Evolutionary conservation across 345 rosid genomes (phyloP).

Genomic region (Euphorbia lathyris): DNA sequence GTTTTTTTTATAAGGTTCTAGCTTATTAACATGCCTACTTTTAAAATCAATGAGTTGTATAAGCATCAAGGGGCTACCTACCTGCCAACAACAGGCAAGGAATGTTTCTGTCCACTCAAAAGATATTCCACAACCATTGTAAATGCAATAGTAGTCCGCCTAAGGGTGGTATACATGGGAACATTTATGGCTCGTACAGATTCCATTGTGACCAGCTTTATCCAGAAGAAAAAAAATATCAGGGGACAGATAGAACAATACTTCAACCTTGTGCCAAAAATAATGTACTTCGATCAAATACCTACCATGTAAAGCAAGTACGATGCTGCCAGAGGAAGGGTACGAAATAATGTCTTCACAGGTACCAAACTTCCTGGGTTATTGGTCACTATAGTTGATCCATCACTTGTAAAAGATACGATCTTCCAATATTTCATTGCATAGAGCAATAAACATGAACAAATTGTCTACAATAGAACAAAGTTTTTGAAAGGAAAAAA

Average conservation of each 20-base stretch:
- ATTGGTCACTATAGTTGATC: background rate
- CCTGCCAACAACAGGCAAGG: slow-evolving; percentile 27
- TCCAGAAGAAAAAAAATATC: background rate
- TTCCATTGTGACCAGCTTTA: slow-evolving; percentile 32
- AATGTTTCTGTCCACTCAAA: slow-evolving; percentile 24
- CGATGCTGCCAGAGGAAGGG: slow-evolving; percentile 24
- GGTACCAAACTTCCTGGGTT: slow-evolving; percentile 20
- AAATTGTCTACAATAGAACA: slow-evolving; percentile 10
- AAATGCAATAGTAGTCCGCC: slow-evolving; percentile 32
- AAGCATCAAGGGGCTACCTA: slow-evolving; percentile 12
- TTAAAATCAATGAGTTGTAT: background rate
- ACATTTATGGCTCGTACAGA: slow-evolving; percentile 29
- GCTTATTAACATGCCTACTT: background rate
- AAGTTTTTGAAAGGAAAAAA: too few species aligned
- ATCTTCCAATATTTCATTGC: slow-evolving; percentile 20
- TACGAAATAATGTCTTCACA: slow-evolving; percentile 16
- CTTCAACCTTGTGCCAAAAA: background rate
- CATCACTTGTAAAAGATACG: slow-evolving; percentile 25
- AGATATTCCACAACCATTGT: slow-evolving; percentile 31
- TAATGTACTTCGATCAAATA: background rate
- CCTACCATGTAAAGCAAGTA: slow-evolving; percentile 31
- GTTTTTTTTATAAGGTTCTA: too few species aligned
- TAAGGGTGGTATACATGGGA: slow-evolving; percentile 31
- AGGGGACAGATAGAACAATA: background rate
- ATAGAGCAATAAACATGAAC: slow-evolving; percentile 26